Base-by-base conservation (phyloP, 2,329 filamentous ascomycete species). In the Aspergillus ibericus region DNA sequence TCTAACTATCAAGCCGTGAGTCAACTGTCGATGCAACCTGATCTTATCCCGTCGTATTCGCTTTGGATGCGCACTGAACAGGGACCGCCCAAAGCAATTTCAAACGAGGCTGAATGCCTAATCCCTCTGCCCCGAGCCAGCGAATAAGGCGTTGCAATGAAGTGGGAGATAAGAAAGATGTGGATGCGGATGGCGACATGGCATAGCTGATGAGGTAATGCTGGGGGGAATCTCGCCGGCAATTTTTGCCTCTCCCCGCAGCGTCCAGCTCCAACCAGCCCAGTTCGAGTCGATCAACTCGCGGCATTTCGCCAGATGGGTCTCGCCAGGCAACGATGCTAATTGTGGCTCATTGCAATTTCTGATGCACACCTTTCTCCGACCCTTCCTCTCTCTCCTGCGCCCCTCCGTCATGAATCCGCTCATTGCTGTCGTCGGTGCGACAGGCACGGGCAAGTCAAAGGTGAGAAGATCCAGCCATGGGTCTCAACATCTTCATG, bases 401-500 rank as follows among this genome's bases (percentile, higher is more conserved):
- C 67, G 55, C 52, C 59, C 57, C 55, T 53, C 62, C 51, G 67
- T 60, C 40, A 75, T 74, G 70, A 67, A 75, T 56, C 90, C 92
- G 22, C 78, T 97, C 62, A 82, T 98, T 68, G 87, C 91, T 50
- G 84, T 98, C 60, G 82, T 97, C 50, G 93, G 93, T 66, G 90
- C 93, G 49, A 98, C 93, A 9, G 93, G 93, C 58, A 97, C 93
- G 1, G 93, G 93, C 62, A 96, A 96, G 77, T 96, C 92, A 38
- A 89, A 96, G 80, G 92, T 96, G 81, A 70, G 79, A 51, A 25
- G 29, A 22, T 48, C 40, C 46, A 55, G 38, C 12, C 48, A 25
- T 32, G 12, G 32, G 34, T 32, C 32, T 15, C 18, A 7, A 35
- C 13, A 36, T 20, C 22, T 34, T 34, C 3, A 29, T 15, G 29